Base-by-base conservation (phyloP, 345 rosid species). In the Atalantia buxifolia region DNA sequence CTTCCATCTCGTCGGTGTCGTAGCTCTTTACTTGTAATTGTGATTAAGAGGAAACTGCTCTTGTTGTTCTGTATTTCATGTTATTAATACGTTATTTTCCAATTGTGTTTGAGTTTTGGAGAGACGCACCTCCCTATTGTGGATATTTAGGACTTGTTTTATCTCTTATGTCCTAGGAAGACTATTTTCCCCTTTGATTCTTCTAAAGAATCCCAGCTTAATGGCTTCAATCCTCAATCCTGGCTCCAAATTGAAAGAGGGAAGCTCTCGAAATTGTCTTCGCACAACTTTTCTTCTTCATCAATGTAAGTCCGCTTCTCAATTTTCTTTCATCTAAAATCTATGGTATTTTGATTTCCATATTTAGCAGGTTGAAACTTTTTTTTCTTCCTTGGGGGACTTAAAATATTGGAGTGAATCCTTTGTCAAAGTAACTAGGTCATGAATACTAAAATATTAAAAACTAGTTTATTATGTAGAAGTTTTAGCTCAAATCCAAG, bases 111-210 rank as follows among this genome's bases (percentile, higher is more conserved):
- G 80, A 74, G 69, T 78, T 82, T 70, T 78, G 76, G 78, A 73
- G 70, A 80, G 76, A 82, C 57, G 63, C 71, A 85, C 80, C 74
- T 87, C 86, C 86, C 83, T 89, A 88, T 86, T 83, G 97, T 94
- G 97, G 98, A 93, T 97, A 94, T 94, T 97, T 88, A 94, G 95
- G 93, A 91, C 55, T 90, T 90, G 84, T 89, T 94, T 84, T 86
- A 85, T 83, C 90, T 91, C 77, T 88, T 96, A 83, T 91, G 98
- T 86, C 95, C 89, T 73, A 96, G 88, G 98, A 92, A 90, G 91
- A 85, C 91, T 38, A 90, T 90, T 83, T 88, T 87, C 75, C 91
- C 94, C 7, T 88, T 97, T 68, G 98, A 94, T 74, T 86, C 95
- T 35, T 92, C 88, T 87, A 94, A 94, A 89, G 98, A 94, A 68